These are phyloP conservation scores for Grifola frondosa DNA, from an alignment of 1,284 basidiomycete genomes.

Conservation along the genomic window DNA sequence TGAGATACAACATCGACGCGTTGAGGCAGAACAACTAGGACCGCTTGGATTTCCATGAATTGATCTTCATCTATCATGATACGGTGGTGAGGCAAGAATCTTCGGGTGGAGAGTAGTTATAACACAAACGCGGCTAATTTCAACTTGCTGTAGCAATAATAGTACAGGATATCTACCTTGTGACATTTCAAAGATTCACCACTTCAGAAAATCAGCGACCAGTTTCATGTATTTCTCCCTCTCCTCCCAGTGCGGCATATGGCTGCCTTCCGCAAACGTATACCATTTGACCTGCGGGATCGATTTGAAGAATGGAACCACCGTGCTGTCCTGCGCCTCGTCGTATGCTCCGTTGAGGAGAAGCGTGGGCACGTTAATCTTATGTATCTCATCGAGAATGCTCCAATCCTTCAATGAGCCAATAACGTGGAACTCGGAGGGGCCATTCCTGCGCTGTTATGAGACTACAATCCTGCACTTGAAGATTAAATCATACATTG, in stretches of 20 bases:
- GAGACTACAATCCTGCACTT: slow-evolving; percentile 3
- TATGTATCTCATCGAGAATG: slow-evolving; percentile 42
- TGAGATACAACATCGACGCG: slow-evolving; percentile 31
- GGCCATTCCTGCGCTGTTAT: slow-evolving; percentile 44
- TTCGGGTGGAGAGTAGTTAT: too few relatives aligned
- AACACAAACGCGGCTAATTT: too few relatives aligned
- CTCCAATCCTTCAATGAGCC: slow-evolving; percentile 52
- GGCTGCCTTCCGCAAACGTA: slow-evolving; percentile 28
- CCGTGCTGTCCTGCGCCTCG: slow-evolving; percentile 44
- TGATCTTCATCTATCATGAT: too few relatives aligned
- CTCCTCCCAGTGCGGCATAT: slow-evolving; percentile 32
- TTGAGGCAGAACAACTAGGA: background rate
- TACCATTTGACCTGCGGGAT: slow-evolving; percentile 38
- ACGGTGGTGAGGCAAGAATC: too few relatives aligned
- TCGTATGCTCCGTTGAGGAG: slow-evolving; percentile 52
- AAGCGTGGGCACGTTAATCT: slow-evolving; percentile 48
- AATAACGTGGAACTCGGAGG: slow-evolving; percentile 48
- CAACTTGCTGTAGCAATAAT: slow-evolving; percentile 4
- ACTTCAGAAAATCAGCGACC: slow-evolving; percentile 19
- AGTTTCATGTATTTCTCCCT: slow-evolving; percentile 24
- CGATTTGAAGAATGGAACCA: slow-evolving; percentile 44
- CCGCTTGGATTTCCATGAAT: too few relatives aligned
- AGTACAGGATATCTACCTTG: background rate
- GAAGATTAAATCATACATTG: slow-evolving; percentile 36
- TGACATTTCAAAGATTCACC: background rate